Evolutionary conservation across 257 asterid species (phyloP).

Genomic region (Hygrophila difformis): DNA sequence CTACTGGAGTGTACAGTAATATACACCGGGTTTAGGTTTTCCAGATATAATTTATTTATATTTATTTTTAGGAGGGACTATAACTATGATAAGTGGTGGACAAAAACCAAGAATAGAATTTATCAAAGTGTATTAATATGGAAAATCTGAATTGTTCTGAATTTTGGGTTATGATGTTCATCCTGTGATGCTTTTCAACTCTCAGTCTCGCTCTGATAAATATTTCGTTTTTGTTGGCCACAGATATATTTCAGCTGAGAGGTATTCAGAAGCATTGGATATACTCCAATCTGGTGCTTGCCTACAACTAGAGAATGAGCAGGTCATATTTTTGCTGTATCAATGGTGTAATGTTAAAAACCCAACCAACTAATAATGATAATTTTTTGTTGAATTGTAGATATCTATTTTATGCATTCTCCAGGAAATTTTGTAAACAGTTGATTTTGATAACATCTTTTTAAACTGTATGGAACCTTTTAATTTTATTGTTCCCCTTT

Average conservation of each 20-base stretch:
- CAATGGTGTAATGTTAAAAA: too few relatives aligned
- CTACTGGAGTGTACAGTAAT: too few relatives aligned
- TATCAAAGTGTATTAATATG: too few relatives aligned
- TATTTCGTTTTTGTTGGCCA: conserved; percentile 11
- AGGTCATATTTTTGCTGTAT: conserved; percentile 49
- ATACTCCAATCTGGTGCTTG: conserved; percentile 91
- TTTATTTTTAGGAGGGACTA: too few relatives aligned
- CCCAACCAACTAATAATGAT: too few relatives aligned
- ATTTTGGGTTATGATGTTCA: too few relatives aligned
- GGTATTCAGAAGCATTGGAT: conserved; percentile 75
- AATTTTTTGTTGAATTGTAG: neutral
- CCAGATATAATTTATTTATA: too few relatives aligned
- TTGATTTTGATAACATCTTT: conserved; percentile 8
- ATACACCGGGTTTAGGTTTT: too few relatives aligned
- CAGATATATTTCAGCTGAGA: conserved; percentile 57
- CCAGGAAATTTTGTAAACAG: conserved; percentile 1
- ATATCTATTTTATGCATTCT: neutral
- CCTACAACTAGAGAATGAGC: conserved; percentile 70
- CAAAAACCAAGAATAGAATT: too few relatives aligned
- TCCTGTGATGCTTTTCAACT: conserved; percentile 1
- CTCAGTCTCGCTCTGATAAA: neutral
- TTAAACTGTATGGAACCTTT: conserved; percentile 3
- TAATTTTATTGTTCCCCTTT: conserved; percentile 3
- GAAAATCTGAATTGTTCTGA: too few relatives aligned
- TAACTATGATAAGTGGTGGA: too few relatives aligned